Evolutionary conservation across 2,329 filamentous ascomycete genomes (phyloP), one percentile per base, ranked within the genome.

Genomic region (Diaporthe velutina): DNA sequence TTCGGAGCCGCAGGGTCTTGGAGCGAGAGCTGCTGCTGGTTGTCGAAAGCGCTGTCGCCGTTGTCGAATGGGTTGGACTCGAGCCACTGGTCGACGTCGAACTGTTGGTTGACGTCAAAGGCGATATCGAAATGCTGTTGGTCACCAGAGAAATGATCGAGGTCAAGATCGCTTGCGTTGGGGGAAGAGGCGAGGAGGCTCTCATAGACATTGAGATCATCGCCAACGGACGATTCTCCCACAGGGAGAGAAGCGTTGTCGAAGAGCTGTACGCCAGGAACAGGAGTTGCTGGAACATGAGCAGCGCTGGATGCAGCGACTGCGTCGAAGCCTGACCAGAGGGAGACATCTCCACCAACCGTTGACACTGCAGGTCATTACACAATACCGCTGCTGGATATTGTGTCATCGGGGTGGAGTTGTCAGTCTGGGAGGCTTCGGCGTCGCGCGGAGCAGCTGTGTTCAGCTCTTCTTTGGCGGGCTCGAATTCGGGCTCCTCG

Each of bases 381-480:
- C 93, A 98, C 97, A 98, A 98, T 96, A 98, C 93, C 96, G 91
- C 97, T 90, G 97, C 97, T 98, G 97, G 96, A 98, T 97, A 96
- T 98, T 98, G 97, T 98, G 96, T 97, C 97, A 91, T 88, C 90
- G 97, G 95, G 92, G 94, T 90, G 87, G 85, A 81, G 79, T 81
- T 79, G 78, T 78, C 79, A 74, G 79, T 57, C 66, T 80, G 68
- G 76, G 82, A 57, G 60, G 79, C 76, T 72, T 78, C 77, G 74
- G 76, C 76, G 76, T 77, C 73, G 60, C 79, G 76, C 58, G 77
- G 77, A 66, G 77, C 77, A 45, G 80, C 76, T 71, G 81, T 66
- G 70, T 79, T 66, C 38, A 76, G 73, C 28, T 75, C 76, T 57
- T 81, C 77, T 55, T 83, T 76, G 75, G 84, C 78, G 12, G 78